phyloP scores from a whole-genome alignment of 495 filamentous ascomycete species.

The Xylaria acuta region DNA sequence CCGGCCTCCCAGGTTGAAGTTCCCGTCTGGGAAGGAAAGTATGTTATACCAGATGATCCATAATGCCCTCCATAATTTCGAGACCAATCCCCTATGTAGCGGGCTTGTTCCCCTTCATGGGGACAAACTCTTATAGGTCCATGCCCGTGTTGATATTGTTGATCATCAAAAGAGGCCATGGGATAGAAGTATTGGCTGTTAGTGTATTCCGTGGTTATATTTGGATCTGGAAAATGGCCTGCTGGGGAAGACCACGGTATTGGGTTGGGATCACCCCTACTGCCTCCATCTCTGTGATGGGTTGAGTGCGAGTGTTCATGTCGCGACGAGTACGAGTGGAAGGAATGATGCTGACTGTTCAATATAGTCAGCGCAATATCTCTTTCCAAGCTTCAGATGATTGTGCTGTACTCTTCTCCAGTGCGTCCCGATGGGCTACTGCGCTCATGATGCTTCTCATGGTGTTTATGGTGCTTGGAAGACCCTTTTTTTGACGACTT shows the following conservation, averaged over 20 bases:
- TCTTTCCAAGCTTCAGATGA: background rate
- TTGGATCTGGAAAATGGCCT: background rate
- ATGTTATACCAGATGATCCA: background rate
- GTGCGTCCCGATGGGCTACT: background rate
- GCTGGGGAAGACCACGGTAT: background rate
- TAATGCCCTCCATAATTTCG: background rate
- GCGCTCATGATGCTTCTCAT: background rate
- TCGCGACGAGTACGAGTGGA: background rate
- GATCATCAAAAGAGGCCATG: background rate
- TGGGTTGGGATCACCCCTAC: background rate
- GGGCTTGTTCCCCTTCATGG: background rate
- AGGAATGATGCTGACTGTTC: background rate
- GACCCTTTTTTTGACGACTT: too few relatives aligned
- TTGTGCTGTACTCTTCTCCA: background rate
- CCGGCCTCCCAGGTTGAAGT: background rate
- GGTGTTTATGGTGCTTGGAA: background rate
- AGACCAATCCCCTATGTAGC: background rate
- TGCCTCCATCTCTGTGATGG: background rate
- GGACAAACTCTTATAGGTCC: background rate
- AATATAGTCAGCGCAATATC: background rate
- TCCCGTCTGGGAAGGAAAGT: background rate
- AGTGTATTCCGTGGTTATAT: background rate
- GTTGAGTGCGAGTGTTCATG: background rate
- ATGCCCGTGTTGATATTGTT: background rate
- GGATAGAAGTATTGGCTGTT: background rate